A percentile compares a stretch with the other conserved stretches of the same genome.
phyloP scores from a whole-genome alignment of 495 filamentous ascomycete species.

The Xylaria scruposa region DNA sequence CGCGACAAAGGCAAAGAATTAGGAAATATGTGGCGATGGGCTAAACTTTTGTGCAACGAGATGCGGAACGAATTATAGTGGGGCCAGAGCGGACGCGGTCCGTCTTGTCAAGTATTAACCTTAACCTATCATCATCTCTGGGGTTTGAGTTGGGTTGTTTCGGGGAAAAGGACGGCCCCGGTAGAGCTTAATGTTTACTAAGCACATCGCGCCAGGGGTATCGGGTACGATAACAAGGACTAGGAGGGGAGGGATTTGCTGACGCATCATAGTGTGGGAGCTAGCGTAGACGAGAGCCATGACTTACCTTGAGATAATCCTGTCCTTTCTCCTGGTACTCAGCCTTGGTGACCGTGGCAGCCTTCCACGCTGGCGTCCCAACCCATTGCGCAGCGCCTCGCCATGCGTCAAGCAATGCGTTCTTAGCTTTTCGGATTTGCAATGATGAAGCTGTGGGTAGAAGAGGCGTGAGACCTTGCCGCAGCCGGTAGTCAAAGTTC shows the following conservation, averaged over 20 bases:
- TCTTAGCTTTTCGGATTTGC: constrained; percentile 68
- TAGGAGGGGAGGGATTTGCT: constrained; percentile 19
- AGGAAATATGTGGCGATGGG: constrained; percentile 21
- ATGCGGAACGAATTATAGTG: not conserved
- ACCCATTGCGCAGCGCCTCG: constrained; percentile 87
- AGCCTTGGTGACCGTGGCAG: constrained; percentile 65
- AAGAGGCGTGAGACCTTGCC: constrained; percentile 71
- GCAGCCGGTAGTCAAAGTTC: constrained; percentile 84
- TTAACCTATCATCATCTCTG: not conserved
- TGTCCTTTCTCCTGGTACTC: constrained; percentile 86
- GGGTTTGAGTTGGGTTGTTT: constrained; percentile 7
- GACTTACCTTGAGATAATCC: constrained; percentile 81
- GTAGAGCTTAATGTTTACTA: constrained; percentile 13
- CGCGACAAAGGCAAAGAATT: constrained; percentile 26
- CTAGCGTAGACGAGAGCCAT: not conserved
- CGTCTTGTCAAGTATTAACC: not conserved
- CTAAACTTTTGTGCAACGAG: constrained; percentile 21
- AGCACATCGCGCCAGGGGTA: constrained; percentile 23
- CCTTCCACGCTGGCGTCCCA: constrained; percentile 53
- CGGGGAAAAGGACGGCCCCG: not conserved
- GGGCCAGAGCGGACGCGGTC: not conserved
- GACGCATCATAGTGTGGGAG: constrained; percentile 16
- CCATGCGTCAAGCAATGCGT: constrained; percentile 88
- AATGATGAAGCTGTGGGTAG: constrained; percentile 73
- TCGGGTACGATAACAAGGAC: constrained; percentile 2